These are phyloP conservation scores for Nitzschia sp. DNA, from an alignment of 108 stramenopile genomes.

Conservation along the genomic window DNA sequence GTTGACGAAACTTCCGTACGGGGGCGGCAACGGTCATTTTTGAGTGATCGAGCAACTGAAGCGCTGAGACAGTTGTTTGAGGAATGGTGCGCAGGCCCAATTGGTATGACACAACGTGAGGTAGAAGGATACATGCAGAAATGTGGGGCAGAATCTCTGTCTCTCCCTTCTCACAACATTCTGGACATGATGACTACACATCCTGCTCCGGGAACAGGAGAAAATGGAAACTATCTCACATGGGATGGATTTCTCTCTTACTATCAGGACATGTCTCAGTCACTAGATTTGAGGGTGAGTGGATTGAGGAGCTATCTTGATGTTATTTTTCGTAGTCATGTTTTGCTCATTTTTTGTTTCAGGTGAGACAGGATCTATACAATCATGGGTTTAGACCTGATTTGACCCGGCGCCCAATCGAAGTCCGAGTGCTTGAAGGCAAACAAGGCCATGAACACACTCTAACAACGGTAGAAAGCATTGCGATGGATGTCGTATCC, in stretches of 20 bases:
- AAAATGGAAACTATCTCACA: conserved; percentile 46
- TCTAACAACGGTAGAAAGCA: conserved; percentile 52
- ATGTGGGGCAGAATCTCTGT: conserved; percentile 61
- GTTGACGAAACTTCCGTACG: conserved; percentile 45
- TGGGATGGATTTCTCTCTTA: conserved; percentile 87
- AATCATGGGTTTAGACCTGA: conserved; percentile 81
- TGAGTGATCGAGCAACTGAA: conserved; percentile 45
- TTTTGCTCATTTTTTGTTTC: background rate
- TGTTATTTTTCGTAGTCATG: background rate
- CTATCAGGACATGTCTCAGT: conserved; percentile 73
- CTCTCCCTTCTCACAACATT: conserved; percentile 69
- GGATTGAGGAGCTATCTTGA: background rate
- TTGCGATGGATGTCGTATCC: conserved; percentile 58
- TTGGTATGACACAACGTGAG: conserved; percentile 69
- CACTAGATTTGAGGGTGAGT: conserved; percentile 61
- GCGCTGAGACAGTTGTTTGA: conserved; percentile 64
- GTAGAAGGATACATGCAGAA: conserved; percentile 66
- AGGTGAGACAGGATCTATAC: conserved; percentile 67
- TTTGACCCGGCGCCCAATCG: conserved; percentile 52
- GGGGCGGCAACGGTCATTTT: conserved; percentile 45
- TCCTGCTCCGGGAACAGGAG: conserved; percentile 35
- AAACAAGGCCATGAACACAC: conserved; percentile 35
- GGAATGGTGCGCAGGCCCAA: conserved; percentile 55
- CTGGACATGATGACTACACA: conserved; percentile 76
- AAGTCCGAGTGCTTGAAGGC: background rate